Conservation (phyloP, 176 grass and related monocot species). For the Saccharum spontaneum region DNA sequence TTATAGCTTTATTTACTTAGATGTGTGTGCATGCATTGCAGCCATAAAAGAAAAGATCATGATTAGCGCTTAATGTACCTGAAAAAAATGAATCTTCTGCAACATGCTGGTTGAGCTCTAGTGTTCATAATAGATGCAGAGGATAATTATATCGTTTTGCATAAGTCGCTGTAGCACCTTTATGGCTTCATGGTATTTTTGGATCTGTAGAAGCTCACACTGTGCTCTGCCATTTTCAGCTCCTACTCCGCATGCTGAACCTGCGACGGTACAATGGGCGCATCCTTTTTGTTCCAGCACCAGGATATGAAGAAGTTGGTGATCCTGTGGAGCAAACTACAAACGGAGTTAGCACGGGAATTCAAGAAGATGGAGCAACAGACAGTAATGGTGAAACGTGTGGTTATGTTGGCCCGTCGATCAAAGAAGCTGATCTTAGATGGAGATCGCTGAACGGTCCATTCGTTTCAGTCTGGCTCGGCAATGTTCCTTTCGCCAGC, state of each 20-base stretch:
- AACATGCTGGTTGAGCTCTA: not conserved
- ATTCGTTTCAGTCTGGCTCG: conserved; percentile 83
- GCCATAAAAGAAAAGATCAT: not conserved
- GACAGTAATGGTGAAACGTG: conserved; percentile 27
- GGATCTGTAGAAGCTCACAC: not conserved
- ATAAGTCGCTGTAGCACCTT: not conserved
- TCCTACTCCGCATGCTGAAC: conserved; percentile 62
- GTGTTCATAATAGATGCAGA: not conserved
- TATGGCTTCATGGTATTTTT: not conserved
- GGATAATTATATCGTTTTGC: not conserved
- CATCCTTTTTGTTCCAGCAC: conserved; percentile 73
- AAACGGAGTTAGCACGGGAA: conserved; percentile 16
- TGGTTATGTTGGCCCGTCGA: conserved; percentile 55
- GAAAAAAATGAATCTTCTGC: not conserved
- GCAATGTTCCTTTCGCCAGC: conserved; percentile 71
- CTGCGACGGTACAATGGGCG: conserved; percentile 70
- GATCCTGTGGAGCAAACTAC: conserved; percentile 49
- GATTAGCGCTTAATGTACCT: not conserved
- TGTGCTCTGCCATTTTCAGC: conserved; percentile 49
- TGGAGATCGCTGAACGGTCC: conserved; percentile 92
- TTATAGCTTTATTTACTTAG: not conserved
- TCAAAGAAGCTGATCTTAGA: conserved; percentile 38
- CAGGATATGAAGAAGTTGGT: conserved; percentile 75
- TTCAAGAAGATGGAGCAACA: conserved; percentile 24
- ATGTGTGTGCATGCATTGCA: not conserved